phyloP scores from a whole-genome alignment of 2,329 filamentous ascomycete species.

The Cryphonectria japonica region DNA sequence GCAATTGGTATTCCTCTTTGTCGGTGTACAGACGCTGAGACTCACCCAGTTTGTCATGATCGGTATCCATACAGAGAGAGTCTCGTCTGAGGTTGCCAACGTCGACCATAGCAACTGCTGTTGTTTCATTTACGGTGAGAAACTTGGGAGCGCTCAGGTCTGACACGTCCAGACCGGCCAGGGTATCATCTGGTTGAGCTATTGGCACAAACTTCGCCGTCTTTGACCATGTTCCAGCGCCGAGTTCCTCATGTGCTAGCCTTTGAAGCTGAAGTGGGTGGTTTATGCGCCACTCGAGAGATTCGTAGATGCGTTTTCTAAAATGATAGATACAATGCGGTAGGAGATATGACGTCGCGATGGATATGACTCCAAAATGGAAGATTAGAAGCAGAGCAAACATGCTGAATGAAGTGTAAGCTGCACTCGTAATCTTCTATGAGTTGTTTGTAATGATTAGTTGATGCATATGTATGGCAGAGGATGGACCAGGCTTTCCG shows the following conservation, averaged over 20 bases:
- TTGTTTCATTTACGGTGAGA: not conserved
- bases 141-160: not conserved
- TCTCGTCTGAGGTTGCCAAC: not conserved
- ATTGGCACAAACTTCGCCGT: not conserved
- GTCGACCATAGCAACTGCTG: not conserved
- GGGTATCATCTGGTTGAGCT: not conserved
- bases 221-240: not conserved
- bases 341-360: not conserved
- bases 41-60: not conserved
- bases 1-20: not conserved
- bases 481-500: not conserved
- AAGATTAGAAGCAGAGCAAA: constrained; percentile 11
- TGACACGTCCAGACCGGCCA: not conserved
- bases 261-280: constrained; percentile 8
- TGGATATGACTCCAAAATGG: constrained; percentile 2
- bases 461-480: not conserved
- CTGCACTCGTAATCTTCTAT: constrained; percentile 1
- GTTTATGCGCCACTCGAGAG: constrained; percentile 9
- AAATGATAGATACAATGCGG: not conserved
- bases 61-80: constrained; percentile 5
- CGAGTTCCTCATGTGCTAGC: constrained; percentile 5
- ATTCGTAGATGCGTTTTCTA: not conserved
- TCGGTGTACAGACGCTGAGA: not conserved
- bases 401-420: constrained; percentile 10
- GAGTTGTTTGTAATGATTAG: not conserved